Evolutionary conservation across 495 filamentous ascomycete species (phyloP), one percentile per base, ranked within the genome.

Genomic region (Bombardia bombarda): DNA sequence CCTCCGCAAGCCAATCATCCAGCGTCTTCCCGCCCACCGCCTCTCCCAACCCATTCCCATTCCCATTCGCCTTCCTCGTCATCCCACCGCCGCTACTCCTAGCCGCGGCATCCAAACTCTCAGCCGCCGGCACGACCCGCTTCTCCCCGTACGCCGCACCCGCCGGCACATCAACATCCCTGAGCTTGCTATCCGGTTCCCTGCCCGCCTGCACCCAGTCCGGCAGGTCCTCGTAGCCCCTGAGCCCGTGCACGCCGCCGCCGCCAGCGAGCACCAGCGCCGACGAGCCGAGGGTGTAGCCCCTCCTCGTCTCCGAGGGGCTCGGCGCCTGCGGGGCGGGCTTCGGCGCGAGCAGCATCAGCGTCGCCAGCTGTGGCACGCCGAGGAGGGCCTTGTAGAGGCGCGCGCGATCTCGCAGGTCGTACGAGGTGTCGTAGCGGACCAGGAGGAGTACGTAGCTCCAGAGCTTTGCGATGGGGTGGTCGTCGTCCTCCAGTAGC

Each of bases 351-450:
- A 96, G 74, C 0, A 98, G 80, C 50, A 96, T 80, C 3, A 98
- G 72, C 7, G 82, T 89, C 13, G 92, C 92, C 13, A 98, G 77
- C 56, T 95, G 87, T 0, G 90, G 86, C 9, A 77, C 77, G 17
- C 77, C 74, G 1, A 98, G 77, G 3, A 98, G 75, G 2, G 84
- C 78, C 49, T 86, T 88, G 65, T 94, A 96, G 21, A 95, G 67
- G 7, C 92, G 76, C 2, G 89, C 78, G 17, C 92, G 85, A 53
- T 96, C 92, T 30, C 92, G 87, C 4, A 97, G 78, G 55, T 95
- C 89, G 59, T 96, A 98, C 3, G 90, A 95, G 0, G 82, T 84
- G 50, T 95, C 90, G 56, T 97, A 98, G 46, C 92, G 79, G 10
- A 82, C 84, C 6, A 98, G 74, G 25, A 90, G 78, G 4, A 92